A percentile compares a stretch with the other conserved stretches of the same genome.
Evolutionary conservation across 257 asterid genomes (phyloP).

Genomic region (Ilex aquifolium): DNA sequence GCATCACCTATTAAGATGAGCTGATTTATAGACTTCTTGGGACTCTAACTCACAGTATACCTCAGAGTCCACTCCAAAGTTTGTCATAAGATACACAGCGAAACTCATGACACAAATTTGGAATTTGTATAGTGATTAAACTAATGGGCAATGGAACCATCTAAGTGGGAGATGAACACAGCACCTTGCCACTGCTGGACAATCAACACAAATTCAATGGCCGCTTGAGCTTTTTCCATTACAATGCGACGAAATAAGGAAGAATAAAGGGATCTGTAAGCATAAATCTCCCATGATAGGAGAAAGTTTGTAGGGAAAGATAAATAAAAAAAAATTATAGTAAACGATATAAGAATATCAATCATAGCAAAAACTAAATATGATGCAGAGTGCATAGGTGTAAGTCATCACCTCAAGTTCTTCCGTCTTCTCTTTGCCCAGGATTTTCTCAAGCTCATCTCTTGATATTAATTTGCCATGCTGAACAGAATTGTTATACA

Average conservation of each 20-base stretch:
- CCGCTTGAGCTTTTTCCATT: neutral
- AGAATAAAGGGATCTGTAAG: neutral
- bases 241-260: neutral
- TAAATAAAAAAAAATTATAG: no score
- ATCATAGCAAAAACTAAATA: no score
- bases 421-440: conserved; percentile 67
- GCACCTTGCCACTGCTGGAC: neutral
- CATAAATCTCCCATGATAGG: no score
- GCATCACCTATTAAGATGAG: no score
- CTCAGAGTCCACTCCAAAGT: no score
- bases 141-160: neutral
- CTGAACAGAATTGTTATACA: conserved; percentile 34
- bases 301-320: no score
- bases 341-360: no score
- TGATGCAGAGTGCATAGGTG: no score
- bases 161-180: neutral
- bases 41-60: no score
- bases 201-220: neutral
- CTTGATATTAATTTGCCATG: conserved; percentile 69
- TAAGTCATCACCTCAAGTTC: conserved; percentile 56
- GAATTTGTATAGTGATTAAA: no score
- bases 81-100: neutral
- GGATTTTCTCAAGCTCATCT: conserved; percentile 62
- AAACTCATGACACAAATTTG: neutral
- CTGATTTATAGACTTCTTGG: no score